Conservation (phyloP, 495 filamentous ascomycete species). For the Annulohypoxylon nitens region DNA sequence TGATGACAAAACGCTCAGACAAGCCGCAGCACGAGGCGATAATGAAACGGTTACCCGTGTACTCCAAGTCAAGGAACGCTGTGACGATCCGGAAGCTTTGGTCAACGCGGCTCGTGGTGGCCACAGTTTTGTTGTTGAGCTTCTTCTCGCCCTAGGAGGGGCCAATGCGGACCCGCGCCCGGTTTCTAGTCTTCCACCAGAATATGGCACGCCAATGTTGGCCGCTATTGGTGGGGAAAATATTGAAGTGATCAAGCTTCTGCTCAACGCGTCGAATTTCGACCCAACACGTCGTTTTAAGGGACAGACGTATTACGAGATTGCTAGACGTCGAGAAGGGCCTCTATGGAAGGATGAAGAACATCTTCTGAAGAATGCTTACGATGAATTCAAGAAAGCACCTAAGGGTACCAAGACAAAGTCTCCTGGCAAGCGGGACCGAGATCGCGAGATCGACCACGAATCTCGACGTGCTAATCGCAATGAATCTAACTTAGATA, state of each 20-base stretch:
- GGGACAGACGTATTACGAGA: constrained; percentile 84
- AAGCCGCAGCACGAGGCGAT: constrained; percentile 87
- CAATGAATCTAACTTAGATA: constrained; percentile 60
- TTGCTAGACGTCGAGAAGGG: constrained; percentile 83
- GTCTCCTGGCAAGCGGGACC: constrained; percentile 66
- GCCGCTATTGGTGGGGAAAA: constrained; percentile 94
- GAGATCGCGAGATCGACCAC: constrained; percentile 69
- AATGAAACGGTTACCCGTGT: constrained; percentile 82
- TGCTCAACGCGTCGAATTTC: constrained; percentile 82
- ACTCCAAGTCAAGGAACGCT: constrained; percentile 76
- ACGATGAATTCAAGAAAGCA: constrained; percentile 70
- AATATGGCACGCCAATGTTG: constrained; percentile 89
- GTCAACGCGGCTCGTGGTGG: constrained; percentile 93
- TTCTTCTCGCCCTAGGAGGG: constrained; percentile 84
- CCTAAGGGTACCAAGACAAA: constrained; percentile 60
- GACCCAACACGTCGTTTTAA: constrained; percentile 78
- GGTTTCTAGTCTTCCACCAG: constrained; percentile 59
- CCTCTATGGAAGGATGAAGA: constrained; percentile 92
- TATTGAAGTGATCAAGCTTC: constrained; percentile 80
- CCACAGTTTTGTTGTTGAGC: constrained; percentile 85
- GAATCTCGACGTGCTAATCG: constrained; percentile 63
- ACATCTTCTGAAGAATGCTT: constrained; percentile 82
- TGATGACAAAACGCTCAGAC: constrained; percentile 77
- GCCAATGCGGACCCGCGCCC: constrained; percentile 85
- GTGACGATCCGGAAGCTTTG: constrained; percentile 83